phyloP scores from a whole-genome alignment of 2,329 filamentous ascomycete genomes.

The Paracamarosporium sp. region DNA sequence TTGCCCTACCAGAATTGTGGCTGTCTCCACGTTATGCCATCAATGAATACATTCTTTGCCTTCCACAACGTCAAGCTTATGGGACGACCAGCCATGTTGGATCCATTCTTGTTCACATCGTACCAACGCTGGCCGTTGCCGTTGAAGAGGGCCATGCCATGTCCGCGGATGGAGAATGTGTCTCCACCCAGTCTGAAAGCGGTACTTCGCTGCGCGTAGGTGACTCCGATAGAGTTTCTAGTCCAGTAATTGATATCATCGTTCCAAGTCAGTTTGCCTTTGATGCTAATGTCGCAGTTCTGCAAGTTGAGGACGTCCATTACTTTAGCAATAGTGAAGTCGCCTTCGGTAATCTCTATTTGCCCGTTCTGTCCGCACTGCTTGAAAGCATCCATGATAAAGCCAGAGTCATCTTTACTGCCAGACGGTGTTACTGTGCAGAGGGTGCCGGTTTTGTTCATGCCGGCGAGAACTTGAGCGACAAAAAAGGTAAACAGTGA shows the following conservation, averaged over 20 bases:
- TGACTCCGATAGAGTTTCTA: constrained; percentile 27
- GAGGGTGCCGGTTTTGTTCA: constrained; percentile 29
- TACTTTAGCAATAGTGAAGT: constrained; percentile 35
- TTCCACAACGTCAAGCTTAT: constrained; percentile 56
- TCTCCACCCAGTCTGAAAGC: constrained; percentile 32
- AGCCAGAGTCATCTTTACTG: constrained; percentile 27
- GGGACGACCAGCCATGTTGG: constrained; percentile 54
- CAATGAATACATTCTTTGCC: constrained; percentile 54
- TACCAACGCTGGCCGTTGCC: constrained; percentile 41
- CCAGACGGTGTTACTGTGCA: constrained; percentile 32
- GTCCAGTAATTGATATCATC: constrained; percentile 36
- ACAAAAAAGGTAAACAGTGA: constrained; percentile 15
- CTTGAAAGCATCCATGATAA: constrained; percentile 37
- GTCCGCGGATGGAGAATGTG: constrained; percentile 29
- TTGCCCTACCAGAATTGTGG: constrained; percentile 55
- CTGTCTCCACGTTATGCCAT: constrained; percentile 53
- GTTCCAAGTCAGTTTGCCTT: constrained; percentile 34
- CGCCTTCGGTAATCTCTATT: constrained; percentile 29
- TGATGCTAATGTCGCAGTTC: constrained; percentile 36
- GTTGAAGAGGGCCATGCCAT: constrained; percentile 33
- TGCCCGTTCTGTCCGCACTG: constrained; percentile 35
- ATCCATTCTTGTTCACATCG: constrained; percentile 50
- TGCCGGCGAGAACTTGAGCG: constrained; percentile 19
- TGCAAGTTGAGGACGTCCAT: constrained; percentile 33
- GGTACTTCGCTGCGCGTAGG: constrained; percentile 28